Evolutionary conservation across 768 basidiomycete species (phyloP), one percentile per base, ranked within the genome.

Genomic region (Tulasnella sp.): DNA sequence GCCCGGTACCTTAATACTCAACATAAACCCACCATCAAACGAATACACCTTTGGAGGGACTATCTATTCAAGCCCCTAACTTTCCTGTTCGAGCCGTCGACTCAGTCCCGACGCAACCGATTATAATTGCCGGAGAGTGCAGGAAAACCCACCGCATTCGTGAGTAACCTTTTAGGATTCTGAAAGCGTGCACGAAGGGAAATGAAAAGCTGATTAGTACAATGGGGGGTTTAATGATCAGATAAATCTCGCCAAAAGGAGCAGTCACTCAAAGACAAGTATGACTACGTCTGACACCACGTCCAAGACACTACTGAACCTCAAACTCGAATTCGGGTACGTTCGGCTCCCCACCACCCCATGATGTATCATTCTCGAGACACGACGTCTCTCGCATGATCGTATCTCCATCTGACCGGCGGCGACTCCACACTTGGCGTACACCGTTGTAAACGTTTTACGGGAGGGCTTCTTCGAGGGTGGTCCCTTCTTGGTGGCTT

Each of bases 281-380:
- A 64, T 12, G 29, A 17, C 58, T 25, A 7, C 58, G 14, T 29
- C 58, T 9, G 58, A 64, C 58, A 42, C 39, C 14, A 14, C 71
- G 36, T 36, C 73, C 58, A 64, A 74, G 40, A 45, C 52, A 76
- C 19, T 79, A 45, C n/a, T n/a, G n/a, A 77, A 74, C 49, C 78
- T 94, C 79, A 91, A 88, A 77, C 83, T 95, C 79, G 91, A 91
- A 81, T 94, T 95, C 82, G 85, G 78, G 78, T 78, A 39, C 22
- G 78, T 77, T 36, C 72, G 72, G 37, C 9, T 3, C 31, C 25
- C 19, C 17, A 5, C 25, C 54, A 11, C 6, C 42, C 7, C 2
- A 49, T 39, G 17, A 7, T 19, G 11, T 25, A 19, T 19, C 52
- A 15, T 29, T 29, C 49, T 37, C 34, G n/a, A n/a, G n/a, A n/a